Base-by-base conservation (phyloP, 768 basidiomycete species). In the Xerocomellus chrysenteron region DNA sequence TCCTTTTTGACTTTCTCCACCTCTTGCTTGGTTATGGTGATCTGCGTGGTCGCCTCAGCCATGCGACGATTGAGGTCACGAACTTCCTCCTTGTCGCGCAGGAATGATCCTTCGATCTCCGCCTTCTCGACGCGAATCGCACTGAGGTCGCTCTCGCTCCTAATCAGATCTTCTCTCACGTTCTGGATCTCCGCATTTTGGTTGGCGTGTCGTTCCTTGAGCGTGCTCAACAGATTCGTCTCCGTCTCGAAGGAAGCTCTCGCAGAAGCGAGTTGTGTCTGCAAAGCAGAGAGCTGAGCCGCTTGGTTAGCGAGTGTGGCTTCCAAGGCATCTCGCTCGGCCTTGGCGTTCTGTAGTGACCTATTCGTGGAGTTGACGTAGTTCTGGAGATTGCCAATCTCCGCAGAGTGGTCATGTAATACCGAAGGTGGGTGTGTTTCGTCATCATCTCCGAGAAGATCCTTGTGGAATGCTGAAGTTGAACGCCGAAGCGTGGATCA, bases 11-110 rank as follows among this genome's bases (percentile, higher is more conserved):
- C 71, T 75, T 90, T 94, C 72, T 98, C 97, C 21, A 94, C 76
- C 58, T 91, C 86, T 12, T 74, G 76, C 70, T 90, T 94, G 50
- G 87, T 69, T 12, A 75, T 67, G 45, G 89, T 83, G 36, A 86
- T 86, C 71, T 94, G 85, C 58, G 86, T 81, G 9, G 85, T 83
- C 16, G 84, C 82, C 64, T 94, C 92, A 13, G 84, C 78, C 89
- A 98, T 91, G 69, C 82, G 84, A 64, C 85, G 83, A 65, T 97
- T 87, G 58, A 98, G 74, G 41, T 87, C 90, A 41, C 96, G 80
- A 5, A 90, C 85, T 58, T 98, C 97, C 71, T 99, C 97, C 74
- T 95, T 98, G 71, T 98, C 97, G 37, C 90, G 81, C 57, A 99
- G 71, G 54, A 95, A 81, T 2, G 82, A 74, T 11, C 93, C 91